phyloP scores from a whole-genome alignment of 2,329 filamentous ascomycete species.

The Tolypocladium ophioglossoides region DNA sequence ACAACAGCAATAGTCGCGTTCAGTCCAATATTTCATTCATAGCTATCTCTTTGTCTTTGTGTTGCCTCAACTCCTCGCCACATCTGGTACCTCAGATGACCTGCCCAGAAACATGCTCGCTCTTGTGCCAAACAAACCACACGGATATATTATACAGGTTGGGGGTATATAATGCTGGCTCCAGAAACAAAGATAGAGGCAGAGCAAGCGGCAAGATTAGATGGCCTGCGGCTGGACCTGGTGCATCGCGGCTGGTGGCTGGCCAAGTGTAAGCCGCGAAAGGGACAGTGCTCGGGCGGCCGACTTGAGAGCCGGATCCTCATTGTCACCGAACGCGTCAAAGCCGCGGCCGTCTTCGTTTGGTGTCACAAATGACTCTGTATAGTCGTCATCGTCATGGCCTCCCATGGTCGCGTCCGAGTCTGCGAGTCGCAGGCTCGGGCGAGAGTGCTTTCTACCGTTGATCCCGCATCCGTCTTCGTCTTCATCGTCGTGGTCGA shows the following conservation, averaged over 20 bases:
- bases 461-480: constrained; percentile 13
- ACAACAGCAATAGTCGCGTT: not conserved
- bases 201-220: constrained; percentile 1
- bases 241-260: constrained; percentile 9
- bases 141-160: not conserved
- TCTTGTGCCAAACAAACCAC: not conserved
- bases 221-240: constrained; percentile 14
- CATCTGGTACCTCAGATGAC: not conserved
- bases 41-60: not conserved
- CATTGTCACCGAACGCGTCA: constrained; percentile 30
- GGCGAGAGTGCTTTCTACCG: not conserved
- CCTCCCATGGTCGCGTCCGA: not conserved
- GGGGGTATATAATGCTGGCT: not conserved
- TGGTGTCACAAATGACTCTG: constrained; percentile 42
- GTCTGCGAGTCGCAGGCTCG: not conserved
- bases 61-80: not conserved
- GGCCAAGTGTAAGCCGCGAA: constrained; percentile 43
- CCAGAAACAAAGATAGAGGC: not conserved
- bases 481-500: constrained; percentile 32
- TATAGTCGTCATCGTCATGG: constrained; percentile 29
- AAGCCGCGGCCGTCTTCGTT: constrained; percentile 32
- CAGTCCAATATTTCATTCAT: not conserved
- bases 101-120: not conserved
- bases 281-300: constrained; percentile 55
- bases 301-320: constrained; percentile 31